Conservation (phyloP, 179 eudicot genomes). For the Patellifolia procumbens region DNA sequence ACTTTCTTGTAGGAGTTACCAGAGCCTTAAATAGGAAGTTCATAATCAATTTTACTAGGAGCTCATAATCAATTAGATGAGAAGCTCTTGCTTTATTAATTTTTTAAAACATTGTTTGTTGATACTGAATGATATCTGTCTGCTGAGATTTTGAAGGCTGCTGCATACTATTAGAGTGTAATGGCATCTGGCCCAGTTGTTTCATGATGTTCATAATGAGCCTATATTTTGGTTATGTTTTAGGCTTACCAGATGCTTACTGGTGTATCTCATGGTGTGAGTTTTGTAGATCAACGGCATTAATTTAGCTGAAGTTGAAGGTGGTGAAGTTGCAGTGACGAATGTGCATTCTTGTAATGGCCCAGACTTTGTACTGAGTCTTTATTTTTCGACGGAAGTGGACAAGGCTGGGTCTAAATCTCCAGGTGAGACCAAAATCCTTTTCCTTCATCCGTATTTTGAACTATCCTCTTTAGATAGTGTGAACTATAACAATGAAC, state of each 20-base stretch:
- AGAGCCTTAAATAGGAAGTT: neutral
- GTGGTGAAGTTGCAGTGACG: conserved; percentile 74
- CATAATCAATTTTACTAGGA: neutral
- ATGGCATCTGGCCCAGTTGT: neutral
- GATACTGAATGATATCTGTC: too few species aligned
- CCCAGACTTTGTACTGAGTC: conserved; percentile 54
- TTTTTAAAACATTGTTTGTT: too few species aligned
- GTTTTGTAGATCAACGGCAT: conserved; percentile 62
- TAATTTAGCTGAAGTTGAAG: conserved; percentile 60
- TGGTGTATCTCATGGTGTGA: neutral
- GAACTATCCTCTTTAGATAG: neutral
- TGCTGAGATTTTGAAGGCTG: too few species aligned
- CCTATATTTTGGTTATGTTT: neutral
- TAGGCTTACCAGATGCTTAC: neutral
- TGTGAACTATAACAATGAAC: neutral
- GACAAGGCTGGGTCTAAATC: conserved; percentile 22
- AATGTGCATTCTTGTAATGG: conserved; percentile 79
- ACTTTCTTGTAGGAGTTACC: neutral
- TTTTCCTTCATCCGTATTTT: neutral
- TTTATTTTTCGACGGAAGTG: conserved; percentile 40
- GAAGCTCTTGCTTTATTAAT: neutral
- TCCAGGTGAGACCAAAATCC: conserved; percentile 33
- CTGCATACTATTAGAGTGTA: neutral
- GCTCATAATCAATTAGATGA: neutral
- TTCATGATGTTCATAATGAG: neutral